Evolutionary conservation across 306 rosid species (phyloP).

Genomic region (apple (Malus domestica)): ASM211411v1 NC_041791.1:10039501-10040000

Average conservation of each 20-base stretch:
- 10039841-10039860: conserved; percentile 16
- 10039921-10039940: conserved; percentile 87
- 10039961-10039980: conserved; percentile 82
- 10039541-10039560: conserved; percentile 91
- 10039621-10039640: conserved; percentile 4
- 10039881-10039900: background rate
- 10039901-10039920: conserved; percentile 60
- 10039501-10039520: conserved; percentile 50
- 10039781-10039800: conserved; percentile 84
- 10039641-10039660: background rate
- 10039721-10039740: conserved; percentile 98
- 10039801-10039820: conserved; percentile 60
- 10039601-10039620: conserved; percentile 77
- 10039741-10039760: conserved; percentile 81
- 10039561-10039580: conserved; percentile 95
- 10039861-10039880: conserved; percentile 16
- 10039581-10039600: conserved; percentile 95
- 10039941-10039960: conserved; percentile 86
- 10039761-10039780: conserved; percentile 85
- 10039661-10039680: conserved; percentile 15
- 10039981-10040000: conserved; percentile 69
- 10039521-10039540: conserved; percentile 85
- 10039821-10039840: background rate
- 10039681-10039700: conserved; percentile 42
- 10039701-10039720: conserved; percentile 83